Conservation (phyloP, 305 asterid species). For the Fraxinus nigra region DNA sequence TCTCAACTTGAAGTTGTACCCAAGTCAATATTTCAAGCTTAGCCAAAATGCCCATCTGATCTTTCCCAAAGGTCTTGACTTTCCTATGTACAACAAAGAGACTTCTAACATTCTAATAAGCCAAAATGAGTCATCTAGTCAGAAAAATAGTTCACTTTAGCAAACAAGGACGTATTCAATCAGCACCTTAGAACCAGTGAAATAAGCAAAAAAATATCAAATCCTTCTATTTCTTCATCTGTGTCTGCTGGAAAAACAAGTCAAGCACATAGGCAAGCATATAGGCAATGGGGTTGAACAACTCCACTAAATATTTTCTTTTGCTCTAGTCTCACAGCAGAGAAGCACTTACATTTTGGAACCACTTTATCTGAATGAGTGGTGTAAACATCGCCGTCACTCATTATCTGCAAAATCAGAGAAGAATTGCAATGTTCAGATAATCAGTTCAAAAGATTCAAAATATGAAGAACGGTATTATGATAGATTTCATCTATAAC, state of each 20-base stretch:
- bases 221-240: not conserved
- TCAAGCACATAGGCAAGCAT: not conserved
- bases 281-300: not conserved
- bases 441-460: not conserved
- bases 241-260: not conserved
- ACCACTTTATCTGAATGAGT: not conserved
- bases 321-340: not conserved
- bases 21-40: not conserved
- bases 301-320: not conserved
- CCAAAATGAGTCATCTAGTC: not conserved
- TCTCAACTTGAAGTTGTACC: not conserved
- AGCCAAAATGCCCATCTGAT: not conserved
- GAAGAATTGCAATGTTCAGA: not conserved
- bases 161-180: not conserved
- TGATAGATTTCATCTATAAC: not conserved
- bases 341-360: not conserved
- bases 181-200: not conserved
- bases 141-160: not conserved
- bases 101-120: not conserved
- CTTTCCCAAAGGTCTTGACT: not conserved
- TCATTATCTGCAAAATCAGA: constrained; percentile 12
- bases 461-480: not conserved
- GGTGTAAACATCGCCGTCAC: not conserved
- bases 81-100: not conserved
- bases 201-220: constrained; percentile 1